Evolutionary conservation across 1,284 basidiomycete genomes (phyloP).

Genomic region (Ustilago xerochloae): DNA sequence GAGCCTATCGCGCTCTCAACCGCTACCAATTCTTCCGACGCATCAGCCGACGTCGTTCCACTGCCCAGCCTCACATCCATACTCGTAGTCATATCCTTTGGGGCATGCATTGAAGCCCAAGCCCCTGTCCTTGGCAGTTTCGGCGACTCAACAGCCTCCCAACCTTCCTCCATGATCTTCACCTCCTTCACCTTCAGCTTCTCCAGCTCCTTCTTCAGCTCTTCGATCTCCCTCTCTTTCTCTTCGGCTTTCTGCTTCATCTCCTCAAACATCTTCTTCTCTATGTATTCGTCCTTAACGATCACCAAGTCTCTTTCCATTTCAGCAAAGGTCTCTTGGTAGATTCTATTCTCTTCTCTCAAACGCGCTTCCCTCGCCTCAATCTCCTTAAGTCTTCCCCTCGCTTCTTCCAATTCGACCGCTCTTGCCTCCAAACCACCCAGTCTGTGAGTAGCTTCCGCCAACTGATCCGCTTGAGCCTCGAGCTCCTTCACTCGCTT

Average conservation of each 20-base stretch:
- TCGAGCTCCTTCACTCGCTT: conserved; percentile 54
- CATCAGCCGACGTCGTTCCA: background rate
- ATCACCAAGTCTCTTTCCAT: conserved; percentile 49
- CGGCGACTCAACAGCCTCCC: conserved; percentile 22
- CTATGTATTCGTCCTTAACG: conserved; percentile 53
- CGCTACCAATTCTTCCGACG: background rate
- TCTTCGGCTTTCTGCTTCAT: conserved; percentile 22
- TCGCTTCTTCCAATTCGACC: background rate
- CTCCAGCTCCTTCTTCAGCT: conserved; percentile 25
- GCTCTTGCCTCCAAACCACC: background rate
- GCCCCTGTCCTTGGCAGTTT: conserved; percentile 4
- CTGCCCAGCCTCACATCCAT: background rate
- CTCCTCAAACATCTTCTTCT: conserved; percentile 20
- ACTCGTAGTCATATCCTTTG: background rate
- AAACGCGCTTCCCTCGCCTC: conserved; percentile 30
- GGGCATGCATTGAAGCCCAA: conserved; percentile 48
- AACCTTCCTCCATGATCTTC: conserved; percentile 9
- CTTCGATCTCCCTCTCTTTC: conserved; percentile 36
- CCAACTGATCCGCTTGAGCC: conserved; percentile 26
- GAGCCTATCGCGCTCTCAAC: too few relatives aligned
- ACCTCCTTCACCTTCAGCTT: background rate
- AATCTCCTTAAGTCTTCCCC: conserved; percentile 15
- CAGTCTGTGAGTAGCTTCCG: conserved; percentile 5
- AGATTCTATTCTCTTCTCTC: conserved; percentile 24
- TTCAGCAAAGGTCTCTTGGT: conserved; percentile 44